Base-by-base conservation (phyloP, 2,329 filamentous ascomycete genomes). In the Microdochium paspali region DNA sequence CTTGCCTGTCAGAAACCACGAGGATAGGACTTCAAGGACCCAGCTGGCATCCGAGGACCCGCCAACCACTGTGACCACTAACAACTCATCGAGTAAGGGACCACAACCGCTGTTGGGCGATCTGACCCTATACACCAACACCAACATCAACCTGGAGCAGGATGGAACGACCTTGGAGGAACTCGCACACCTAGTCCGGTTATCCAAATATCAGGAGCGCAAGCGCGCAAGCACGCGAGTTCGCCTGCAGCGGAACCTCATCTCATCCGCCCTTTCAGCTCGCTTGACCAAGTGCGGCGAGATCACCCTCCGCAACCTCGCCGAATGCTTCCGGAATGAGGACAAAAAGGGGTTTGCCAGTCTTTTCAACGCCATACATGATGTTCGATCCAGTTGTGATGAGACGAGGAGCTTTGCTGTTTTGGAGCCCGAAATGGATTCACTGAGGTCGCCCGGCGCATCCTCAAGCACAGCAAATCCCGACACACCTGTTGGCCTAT, bases 181-280 rank as follows among this genome's bases (percentile, higher is more conserved):
- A 65, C 77, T 91, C 54, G 85, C 85, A 46, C 85, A 90, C 63
- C 67, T 90, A 57, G 84, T 89, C 54, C 81, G 85, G 51, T 71
- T 90, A 52, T 85, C 85, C 61, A 85, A 83, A 58, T 89, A 90
- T 63, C 87, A 91, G 66, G 84, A 88, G 72, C 84, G 85, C 72
- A 86, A 87, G 72, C 80, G 85, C 67, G 74, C 78, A 54, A 83
- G 84, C 60, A 85, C 83, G 43, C 77, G 87, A 55, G 73, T 85
- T 54, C 82, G 85, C 49, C 74, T 93, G 46, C 85, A 90, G 62
- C 76, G 84, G 59, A 86, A 79, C 60, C 71, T 90, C 51, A 79
- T 90, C 46, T 86, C 84, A 20, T 87, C 84, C 40, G 85, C 85
- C 32, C 71, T 90, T 50, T 87, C 83, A 54, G 80, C 84, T 50